phyloP scores from a whole-genome alignment of 768 basidiomycete genomes.

The Lepiota venenata region DNA sequence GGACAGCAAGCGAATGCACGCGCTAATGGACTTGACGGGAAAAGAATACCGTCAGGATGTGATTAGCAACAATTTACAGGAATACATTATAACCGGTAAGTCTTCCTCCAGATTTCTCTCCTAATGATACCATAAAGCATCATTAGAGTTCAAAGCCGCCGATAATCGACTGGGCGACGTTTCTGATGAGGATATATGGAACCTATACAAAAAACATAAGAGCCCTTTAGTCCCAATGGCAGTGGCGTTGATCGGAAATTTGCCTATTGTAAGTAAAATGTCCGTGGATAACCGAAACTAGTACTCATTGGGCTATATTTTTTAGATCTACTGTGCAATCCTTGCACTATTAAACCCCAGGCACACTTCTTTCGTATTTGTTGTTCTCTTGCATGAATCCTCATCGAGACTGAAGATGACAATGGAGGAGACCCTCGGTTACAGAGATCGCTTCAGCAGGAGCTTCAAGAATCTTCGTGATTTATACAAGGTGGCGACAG shows the following conservation, averaged over 20 bases:
- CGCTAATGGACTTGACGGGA: constrained; percentile 24
- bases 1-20: constrained; percentile 26
- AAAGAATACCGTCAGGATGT: constrained; percentile 32
- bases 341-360: constrained; percentile 28
- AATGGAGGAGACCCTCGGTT: constrained; percentile 17
- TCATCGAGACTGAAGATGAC: constrained; percentile 25
- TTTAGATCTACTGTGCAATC: constrained; percentile 34
- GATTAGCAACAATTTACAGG: constrained; percentile 30
- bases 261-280: constrained; percentile 26
- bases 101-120: background rate
- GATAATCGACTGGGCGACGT: constrained; percentile 19
- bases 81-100: constrained; percentile 29
- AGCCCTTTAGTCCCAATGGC: constrained; percentile 18
- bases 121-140: background rate
- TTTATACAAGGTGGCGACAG: constrained; percentile 30
- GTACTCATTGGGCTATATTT: background rate
- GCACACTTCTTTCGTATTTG: constrained; percentile 33
- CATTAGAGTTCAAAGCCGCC: constrained; percentile 27
- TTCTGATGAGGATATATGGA: constrained; percentile 20
- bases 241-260: constrained; percentile 20
- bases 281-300: too few relatives aligned
- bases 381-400: constrained; percentile 39
- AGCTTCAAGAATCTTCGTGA: constrained; percentile 26
- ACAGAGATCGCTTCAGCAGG: constrained; percentile 18
- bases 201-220: constrained; percentile 5